A percentile compares a stretch with the other conserved stretches of the same genome.
Conservation (phyloP, 306 rosid genomes). For the Begonia fuchsioides region DNA sequence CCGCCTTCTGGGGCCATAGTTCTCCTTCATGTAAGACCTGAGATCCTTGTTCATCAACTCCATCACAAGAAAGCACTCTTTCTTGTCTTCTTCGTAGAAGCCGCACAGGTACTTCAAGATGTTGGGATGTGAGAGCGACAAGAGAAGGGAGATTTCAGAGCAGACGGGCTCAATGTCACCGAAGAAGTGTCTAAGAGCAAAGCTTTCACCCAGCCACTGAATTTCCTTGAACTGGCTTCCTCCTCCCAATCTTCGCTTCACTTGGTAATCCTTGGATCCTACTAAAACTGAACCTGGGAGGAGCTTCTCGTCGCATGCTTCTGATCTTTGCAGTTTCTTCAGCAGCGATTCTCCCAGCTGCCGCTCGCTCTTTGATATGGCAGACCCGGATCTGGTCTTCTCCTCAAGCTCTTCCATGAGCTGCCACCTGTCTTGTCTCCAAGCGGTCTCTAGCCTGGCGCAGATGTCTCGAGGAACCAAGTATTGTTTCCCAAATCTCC, state of each 20-base stretch:
- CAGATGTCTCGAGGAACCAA: constrained; percentile 50
- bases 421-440: constrained; percentile 71
- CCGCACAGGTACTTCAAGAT: constrained; percentile 58
- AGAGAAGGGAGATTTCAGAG: constrained; percentile 32
- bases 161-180: constrained; percentile 30
- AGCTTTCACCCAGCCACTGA: constrained; percentile 77
- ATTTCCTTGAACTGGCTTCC: constrained; percentile 65
- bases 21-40: constrained; percentile 58
- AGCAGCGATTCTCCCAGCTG: constrained; percentile 35
- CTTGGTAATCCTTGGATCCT: constrained; percentile 47
- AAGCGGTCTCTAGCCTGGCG: constrained; percentile 37
- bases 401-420: constrained; percentile 47
- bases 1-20: constrained; percentile 56
- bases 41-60: constrained; percentile 75
- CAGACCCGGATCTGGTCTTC: constrained; percentile 16
- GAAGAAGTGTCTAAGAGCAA: constrained; percentile 47
- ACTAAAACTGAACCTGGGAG: constrained; percentile 38
- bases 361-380: constrained; percentile 30
- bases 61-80: constrained; percentile 54
- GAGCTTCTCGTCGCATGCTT: constrained; percentile 13
- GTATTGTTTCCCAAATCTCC: constrained; percentile 92
- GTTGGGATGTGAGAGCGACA: constrained; percentile 69
- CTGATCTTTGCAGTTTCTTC: constrained; percentile 32
- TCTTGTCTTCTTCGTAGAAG: constrained; percentile 57
- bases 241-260: constrained; percentile 46